Conservation (phyloP, 1,284 basidiomycete genomes). For the Cutaneotrichosporon cavernicola region DNA sequence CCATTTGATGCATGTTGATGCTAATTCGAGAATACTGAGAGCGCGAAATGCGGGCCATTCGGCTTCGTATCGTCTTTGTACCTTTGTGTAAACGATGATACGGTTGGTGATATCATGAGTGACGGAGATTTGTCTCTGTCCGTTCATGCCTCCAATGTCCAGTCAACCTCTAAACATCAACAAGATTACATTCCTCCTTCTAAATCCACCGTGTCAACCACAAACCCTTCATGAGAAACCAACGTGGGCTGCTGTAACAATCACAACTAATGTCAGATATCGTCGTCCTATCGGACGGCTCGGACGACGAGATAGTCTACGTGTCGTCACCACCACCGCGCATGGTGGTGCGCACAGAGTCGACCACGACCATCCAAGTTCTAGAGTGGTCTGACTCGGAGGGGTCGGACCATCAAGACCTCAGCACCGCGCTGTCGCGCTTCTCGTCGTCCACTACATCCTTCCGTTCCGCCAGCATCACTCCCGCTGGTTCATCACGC, state of each 20-base stretch:
- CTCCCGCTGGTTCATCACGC: not conserved
- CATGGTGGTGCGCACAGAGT: not conserved
- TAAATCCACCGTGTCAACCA: not conserved
- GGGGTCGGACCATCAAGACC: not conserved
- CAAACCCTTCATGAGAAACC: not conserved
- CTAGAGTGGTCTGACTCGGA: constrained; percentile 1
- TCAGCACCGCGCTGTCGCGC: not conserved
- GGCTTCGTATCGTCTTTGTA: no score
- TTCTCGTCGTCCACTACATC: not conserved
- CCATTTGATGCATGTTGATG: constrained; percentile 7
- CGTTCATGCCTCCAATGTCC: no score
- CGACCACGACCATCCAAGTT: not conserved
- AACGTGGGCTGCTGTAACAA: not conserved
- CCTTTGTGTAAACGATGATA: no score
- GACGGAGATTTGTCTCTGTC: no score
- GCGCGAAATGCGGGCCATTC: no score
- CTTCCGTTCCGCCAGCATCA: not conserved
- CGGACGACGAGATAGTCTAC: constrained; percentile 20
- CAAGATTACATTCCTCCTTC: not conserved
- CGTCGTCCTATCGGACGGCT: constrained; percentile 15
- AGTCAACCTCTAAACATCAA: not conserved
- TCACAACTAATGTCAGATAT: constrained; percentile 9
- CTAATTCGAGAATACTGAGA: not conserved
- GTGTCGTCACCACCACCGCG: not conserved
- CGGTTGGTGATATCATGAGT: no score